A percentile compares a stretch with the other conserved stretches of the same genome.
Conservation (phyloP, 1,284 basidiomycete species). For the Boletellus dicymbophilus region DNA sequence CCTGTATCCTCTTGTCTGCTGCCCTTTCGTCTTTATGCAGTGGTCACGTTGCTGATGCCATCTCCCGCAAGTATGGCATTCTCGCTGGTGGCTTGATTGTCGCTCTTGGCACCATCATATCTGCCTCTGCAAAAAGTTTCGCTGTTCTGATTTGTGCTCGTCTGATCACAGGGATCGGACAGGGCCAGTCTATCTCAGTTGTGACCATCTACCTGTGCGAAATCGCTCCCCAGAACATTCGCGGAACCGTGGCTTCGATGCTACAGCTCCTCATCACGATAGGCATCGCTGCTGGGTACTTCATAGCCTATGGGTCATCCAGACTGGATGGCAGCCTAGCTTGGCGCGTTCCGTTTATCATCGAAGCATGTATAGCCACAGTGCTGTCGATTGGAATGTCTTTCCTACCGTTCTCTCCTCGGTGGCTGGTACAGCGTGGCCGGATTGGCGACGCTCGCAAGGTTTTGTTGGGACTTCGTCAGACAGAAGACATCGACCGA, state of each 20-base stretch:
- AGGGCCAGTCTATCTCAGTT: constrained; percentile 49
- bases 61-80: constrained; percentile 50
- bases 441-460: constrained; percentile 41
- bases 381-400: constrained; percentile 45
- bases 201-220: constrained; percentile 49
- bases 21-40: constrained; percentile 44
- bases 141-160: constrained; percentile 46
- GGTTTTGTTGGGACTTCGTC: constrained; percentile 22
- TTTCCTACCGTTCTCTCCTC: constrained; percentile 54
- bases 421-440: constrained; percentile 50
- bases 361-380: constrained; percentile 42
- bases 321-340: constrained; percentile 39
- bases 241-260: constrained; percentile 45
- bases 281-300: constrained; percentile 50
- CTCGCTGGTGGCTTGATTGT: constrained; percentile 43
- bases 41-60: constrained; percentile 47
- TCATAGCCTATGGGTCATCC: constrained; percentile 49
- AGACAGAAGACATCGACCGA: constrained; percentile 15
- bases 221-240: constrained; percentile 42
- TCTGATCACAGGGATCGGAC: constrained; percentile 47
- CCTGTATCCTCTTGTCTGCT: constrained; percentile 49
- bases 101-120: constrained; percentile 39
- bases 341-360: constrained; percentile 49
- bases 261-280: constrained; percentile 48
- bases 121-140: constrained; percentile 33